Base-by-base conservation (phyloP, 1,284 basidiomycete genomes). In the Testicularia cyperi region DNA sequence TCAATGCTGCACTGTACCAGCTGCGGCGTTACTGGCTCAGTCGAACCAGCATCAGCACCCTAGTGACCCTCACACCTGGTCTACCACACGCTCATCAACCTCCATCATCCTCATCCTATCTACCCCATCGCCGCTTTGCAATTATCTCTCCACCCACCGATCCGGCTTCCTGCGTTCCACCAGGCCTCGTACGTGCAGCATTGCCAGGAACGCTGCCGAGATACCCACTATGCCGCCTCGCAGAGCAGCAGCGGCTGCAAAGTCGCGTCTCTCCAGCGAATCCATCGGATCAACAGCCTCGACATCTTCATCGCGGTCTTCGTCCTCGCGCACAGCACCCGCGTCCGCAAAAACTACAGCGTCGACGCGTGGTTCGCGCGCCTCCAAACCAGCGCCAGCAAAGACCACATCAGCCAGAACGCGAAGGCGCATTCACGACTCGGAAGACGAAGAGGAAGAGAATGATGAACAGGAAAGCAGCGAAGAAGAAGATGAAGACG, bases 201-300 rank as follows among this genome's bases (percentile, higher is more conserved):
- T n/a, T n/a, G n/a, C n/a, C n/a, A n/a, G n/a, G n/a, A n/a, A n/a
- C n/a, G n/a, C n/a, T n/a, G n/a, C n/a, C n/a, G n/a, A 27, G 13
- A 29, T 18, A 20, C 6, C 15, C 36, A 30, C 16, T 20, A 54
- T 56, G 53, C 58, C 58, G 23, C 58, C 48, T 22, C 47, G 53
- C 20, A 44, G 53, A n/a, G n/a, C n/a, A 29, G 60, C 54, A 16
- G 48, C 60, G 15, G 54, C 60, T 21, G 38, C 38, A 15, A 57
- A 58, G 39, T 44, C 60, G 25, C 53, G 60, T 45, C 42, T 53
- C 21, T 63, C 60, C 24, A 38, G 44, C 36, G 43, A 44, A 27
- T 63, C 60, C 33, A 47, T 31, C n/a, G 34, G 38, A 0, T 44
- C 54, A 8, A 27, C 38, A 26, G 36, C 48, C 3, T 46, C 49